These are phyloP conservation scores for Microsporum audouinii DNA, from an alignment of 2,329 filamentous ascomycete species.

Conservation along the genomic window DNA sequence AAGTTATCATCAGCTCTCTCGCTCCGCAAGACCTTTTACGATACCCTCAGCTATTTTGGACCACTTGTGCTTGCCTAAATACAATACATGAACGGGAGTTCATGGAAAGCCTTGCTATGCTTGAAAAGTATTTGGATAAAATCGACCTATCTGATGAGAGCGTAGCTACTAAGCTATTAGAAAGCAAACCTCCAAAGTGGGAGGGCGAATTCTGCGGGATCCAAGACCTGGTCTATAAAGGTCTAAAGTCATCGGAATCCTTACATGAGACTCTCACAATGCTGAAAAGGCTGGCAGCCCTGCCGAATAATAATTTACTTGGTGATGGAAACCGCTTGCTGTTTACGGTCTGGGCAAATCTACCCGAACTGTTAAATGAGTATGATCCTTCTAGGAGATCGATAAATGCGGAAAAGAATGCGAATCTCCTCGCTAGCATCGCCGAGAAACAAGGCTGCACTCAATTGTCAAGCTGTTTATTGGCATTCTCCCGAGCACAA, in stretches of 20 bases:
- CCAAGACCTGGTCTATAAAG: slow-evolving; percentile 79
- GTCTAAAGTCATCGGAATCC: slow-evolving; percentile 73
- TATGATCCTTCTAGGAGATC: slow-evolving; percentile 53
- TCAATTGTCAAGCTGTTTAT: slow-evolving; percentile 56
- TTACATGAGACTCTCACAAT: slow-evolving; percentile 65
- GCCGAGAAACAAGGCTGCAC: slow-evolving; percentile 61
- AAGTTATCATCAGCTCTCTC: slow-evolving; percentile 78
- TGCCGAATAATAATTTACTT: slow-evolving; percentile 69
- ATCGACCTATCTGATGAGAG: slow-evolving; percentile 63
- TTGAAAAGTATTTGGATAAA: slow-evolving; percentile 74
- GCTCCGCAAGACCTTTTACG: slow-evolving; percentile 65
- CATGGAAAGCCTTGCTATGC: slow-evolving; percentile 79
- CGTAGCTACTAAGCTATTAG: slow-evolving; percentile 59
- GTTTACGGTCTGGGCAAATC: slow-evolving; percentile 80
- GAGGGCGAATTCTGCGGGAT: slow-evolving; percentile 80
- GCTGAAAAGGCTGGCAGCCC: slow-evolving; percentile 63
- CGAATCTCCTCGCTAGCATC: slow-evolving; percentile 57
- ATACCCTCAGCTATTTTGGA: slow-evolving; percentile 98
- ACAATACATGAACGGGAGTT: slow-evolving; percentile 96
- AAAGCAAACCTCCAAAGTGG: slow-evolving; percentile 76
- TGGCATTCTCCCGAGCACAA: slow-evolving; percentile 55
- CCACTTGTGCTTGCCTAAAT: slow-evolving; percentile 87
- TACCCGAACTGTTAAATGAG: slow-evolving; percentile 70
- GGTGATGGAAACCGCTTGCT: slow-evolving; percentile 73
- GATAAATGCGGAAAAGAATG: slow-evolving; percentile 50